These are phyloP conservation scores for Cyberlindnera mississippiensis DNA, from an alignment of 805 yeast genomes.

Conservation along the genomic window DNA sequence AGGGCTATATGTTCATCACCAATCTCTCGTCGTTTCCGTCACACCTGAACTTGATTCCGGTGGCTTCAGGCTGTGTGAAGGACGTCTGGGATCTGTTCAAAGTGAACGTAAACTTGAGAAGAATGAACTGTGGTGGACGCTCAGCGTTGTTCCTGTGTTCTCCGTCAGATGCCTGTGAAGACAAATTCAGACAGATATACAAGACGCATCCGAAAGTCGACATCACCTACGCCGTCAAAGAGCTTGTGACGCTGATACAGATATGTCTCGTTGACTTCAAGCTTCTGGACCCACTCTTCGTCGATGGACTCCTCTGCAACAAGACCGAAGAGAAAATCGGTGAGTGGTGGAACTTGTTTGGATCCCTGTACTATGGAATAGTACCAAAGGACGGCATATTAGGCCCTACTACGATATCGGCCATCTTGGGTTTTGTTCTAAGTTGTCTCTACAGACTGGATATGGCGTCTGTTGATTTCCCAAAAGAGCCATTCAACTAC, in stretches of 20 bases:
- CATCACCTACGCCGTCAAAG: constrained; percentile 34
- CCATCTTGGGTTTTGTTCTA: constrained; percentile 71
- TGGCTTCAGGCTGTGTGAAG: constrained; percentile 51
- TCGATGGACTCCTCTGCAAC: constrained; percentile 84
- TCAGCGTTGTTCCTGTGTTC: constrained; percentile 67
- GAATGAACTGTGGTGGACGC: constrained; percentile 81
- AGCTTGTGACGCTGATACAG: constrained; percentile 71
- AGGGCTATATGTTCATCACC: constrained; percentile 70
- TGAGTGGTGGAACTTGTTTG: constrained; percentile 81
- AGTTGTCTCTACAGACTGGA: constrained; percentile 65
- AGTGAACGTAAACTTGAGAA: constrained; percentile 71
- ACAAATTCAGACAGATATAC: constrained; percentile 76
- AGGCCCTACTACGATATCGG: constrained; percentile 69
- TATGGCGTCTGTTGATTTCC: constrained; percentile 51
- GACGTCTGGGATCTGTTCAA: constrained; percentile 52
- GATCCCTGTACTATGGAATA: constrained; percentile 40
- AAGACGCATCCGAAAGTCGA: constrained; percentile 43
- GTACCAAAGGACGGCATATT: constrained; percentile 48
- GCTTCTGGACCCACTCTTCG: constrained; percentile 58
- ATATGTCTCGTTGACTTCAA: constrained; percentile 74
- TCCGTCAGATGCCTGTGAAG: constrained; percentile 74
- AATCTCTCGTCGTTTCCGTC: constrained; percentile 81
- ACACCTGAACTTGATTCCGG: constrained; percentile 62
- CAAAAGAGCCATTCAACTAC: constrained; percentile 85
- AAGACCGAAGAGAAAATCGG: constrained; percentile 67